Evolutionary conservation across 1,139 yeast species (phyloP), one percentile per base, ranked within the genome.

Genomic region (Geotrichum armillariae): DNA sequence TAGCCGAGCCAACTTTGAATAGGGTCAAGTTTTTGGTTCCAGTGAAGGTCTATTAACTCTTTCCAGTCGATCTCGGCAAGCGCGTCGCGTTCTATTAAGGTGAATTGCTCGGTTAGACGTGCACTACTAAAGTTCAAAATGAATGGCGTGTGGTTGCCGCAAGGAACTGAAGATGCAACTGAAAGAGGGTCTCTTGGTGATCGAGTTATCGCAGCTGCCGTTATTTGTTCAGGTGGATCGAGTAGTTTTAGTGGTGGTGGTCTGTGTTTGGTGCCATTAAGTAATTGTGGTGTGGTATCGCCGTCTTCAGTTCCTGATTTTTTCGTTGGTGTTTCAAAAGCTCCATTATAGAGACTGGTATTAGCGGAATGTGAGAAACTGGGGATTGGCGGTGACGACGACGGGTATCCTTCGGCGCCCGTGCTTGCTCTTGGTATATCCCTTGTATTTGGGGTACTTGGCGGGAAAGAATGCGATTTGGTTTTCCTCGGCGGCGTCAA

Each of bases 51-150:
- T 49, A 91, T 76, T 48, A 91, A 74, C 60, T 89, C 96, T 62
- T 83, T 84, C 98, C 98, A 91, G 66, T 91, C 98, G 41, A 93
- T 78, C 60, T 89, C 96, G 49, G 81, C 78, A 32, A 91, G 67
- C 47, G 91, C 79, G 66, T 91, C 98, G 50, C 83, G 75, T 65
- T 93, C 99, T 57, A 93, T 86, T 47, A 86, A 66, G 0, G 98
- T 91, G 67, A 93, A 75, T 61, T 91, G 97, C 52, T 82, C 77
- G 4, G 95, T 89, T 36, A 93, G 70, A 0, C 77, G 70, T 48
- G 72, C 69, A 0, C 96, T 82, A 50, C 78, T 81, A 65, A 79
- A 84, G 65, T 85, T 80, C 59, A 91, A 73, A 39, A 91, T 77
- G 64, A 91, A 91, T 2, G 97, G 91, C 2, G 87, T 77, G 62